Percentiles rank a stretch among this genome's conserved stretches.
Conservation (phyloP, 495 filamentous ascomycete genomes). For the Patellaria atrata region DNA sequence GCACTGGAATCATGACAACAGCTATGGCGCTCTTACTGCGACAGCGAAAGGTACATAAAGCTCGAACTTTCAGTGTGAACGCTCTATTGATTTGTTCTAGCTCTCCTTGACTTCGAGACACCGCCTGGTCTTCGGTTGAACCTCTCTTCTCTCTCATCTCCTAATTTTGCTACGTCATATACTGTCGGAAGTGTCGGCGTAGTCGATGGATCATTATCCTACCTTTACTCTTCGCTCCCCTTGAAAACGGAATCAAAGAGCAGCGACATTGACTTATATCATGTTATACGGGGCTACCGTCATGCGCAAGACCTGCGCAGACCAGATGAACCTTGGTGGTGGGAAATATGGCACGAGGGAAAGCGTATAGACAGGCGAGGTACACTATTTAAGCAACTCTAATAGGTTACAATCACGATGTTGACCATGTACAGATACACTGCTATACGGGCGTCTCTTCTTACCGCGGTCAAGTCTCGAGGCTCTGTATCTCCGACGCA, state of each 20-base stretch:
- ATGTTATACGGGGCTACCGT: conserved; percentile 54
- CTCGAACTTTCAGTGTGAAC: conserved; percentile 1
- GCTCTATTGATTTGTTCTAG: conserved; percentile 29
- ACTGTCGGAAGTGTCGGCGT: conserved; percentile 68
- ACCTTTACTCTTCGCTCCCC: conserved; percentile 72
- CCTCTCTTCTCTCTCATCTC: conserved; percentile 77
- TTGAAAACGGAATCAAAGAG: conserved; percentile 42
- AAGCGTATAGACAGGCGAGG: conserved; percentile 29
- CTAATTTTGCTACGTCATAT: conserved; percentile 86
- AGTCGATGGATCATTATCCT: conserved; percentile 83
- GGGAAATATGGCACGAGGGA: conserved; percentile 37
- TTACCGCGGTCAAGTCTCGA: conserved; percentile 74
- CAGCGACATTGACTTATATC: conserved; percentile 43
- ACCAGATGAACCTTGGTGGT: conserved; percentile 34
- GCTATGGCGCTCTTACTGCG: conserved; percentile 73
- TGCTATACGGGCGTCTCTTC: conserved; percentile 83
- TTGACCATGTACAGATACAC: conserved; percentile 43
- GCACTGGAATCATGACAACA: conserved; percentile 85
- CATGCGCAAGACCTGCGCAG: conserved; percentile 42
- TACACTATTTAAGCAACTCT: too few relatives aligned
- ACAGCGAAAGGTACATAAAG: conserved; percentile 57
- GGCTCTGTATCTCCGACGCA: conserved; percentile 68
- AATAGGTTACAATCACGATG: too few relatives aligned
- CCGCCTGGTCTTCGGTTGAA: conserved; percentile 67
- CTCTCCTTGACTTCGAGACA: conserved; percentile 69